Base-by-base conservation (phyloP, 148 eudicot species). In the Vaccinium myrtillus region DNA sequence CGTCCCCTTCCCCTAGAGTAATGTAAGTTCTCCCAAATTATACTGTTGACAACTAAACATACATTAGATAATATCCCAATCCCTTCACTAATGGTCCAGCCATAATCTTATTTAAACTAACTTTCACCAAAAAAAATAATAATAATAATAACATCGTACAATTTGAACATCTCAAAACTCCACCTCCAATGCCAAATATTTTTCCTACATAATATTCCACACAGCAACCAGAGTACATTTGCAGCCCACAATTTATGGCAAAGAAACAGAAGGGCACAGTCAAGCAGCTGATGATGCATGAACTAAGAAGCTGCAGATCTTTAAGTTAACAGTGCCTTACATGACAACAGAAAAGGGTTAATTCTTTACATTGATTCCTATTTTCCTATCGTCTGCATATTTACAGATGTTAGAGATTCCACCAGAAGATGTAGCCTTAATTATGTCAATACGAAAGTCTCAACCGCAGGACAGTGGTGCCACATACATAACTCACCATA, bases 381-480 rank as follows among this genome's bases (percentile, higher is more conserved):
- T 56, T 43, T 50, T 23, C 80, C 82, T 51, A 51, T 16, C n/a
- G 78, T 70, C 67, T n/a, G 56, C 53, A 53, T 5, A 51, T 84
- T 79, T 55, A 83, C 85, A 73, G 13, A 8, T 55, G 85, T 43
- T 75, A 39, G 70, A 74, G 39, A 82, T 53, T 32, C 78, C 32
- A 75, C n/a, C 78, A 30, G 53, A 73, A 55, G 51, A 70, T 32
- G 61, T 30, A 27, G 78, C 48, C 86, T 78, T 84, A 56, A 69
- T 14, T 0, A 36, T 14, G 71, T 51, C 11, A 69, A 53, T 79
- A 53, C 54, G 54, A 70, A 78, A 51, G 11, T 48, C 71, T 36
- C 25, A 78, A 18, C 58, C 36, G 7, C 8, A 11, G 39, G 63
- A 18, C 65, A 32, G 4, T 6, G 84, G 76, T 51, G 51, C 27